Percentiles rank a stretch among this genome's conserved stretches.
Evolutionary conservation across 352 stramenopile species (phyloP).

Genomic region (Phytophthora vignae): DNA sequence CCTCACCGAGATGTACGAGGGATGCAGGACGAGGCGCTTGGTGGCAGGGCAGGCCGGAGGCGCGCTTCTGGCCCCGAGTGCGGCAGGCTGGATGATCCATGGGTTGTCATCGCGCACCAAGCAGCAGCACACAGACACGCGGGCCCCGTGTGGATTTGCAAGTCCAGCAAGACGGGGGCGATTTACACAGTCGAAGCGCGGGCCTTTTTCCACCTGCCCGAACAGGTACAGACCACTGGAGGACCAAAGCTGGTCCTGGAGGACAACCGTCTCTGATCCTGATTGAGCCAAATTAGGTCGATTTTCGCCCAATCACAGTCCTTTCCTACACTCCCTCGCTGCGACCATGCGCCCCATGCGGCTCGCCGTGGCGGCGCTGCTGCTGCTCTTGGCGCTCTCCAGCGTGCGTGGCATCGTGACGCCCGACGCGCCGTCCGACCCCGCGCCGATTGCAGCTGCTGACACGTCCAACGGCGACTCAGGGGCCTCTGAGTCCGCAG

Average conservation of each 20-base stretch:
- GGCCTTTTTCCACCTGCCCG: no score
- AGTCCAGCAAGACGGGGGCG: no score
- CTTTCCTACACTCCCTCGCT: not conserved
- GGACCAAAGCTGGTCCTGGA: not conserved
- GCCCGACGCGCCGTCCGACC: conserved; percentile 15
- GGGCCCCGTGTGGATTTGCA: no score
- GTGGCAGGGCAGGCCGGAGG: no score
- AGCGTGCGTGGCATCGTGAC: conserved; percentile 29
- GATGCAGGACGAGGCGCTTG: no score
- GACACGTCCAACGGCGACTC: not conserved
- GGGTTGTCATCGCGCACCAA: no score
- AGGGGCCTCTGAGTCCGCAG: conserved; percentile 2
- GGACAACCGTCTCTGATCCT: not conserved
- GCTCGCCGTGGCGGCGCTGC: not conserved
- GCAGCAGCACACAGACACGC: no score
- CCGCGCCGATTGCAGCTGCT: not conserved
- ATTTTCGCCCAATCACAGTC: not conserved
- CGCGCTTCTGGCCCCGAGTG: no score
- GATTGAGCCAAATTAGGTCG: not conserved
- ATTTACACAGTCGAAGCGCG: no score
- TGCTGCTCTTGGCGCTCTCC: conserved; percentile 59
- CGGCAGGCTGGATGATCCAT: no score
- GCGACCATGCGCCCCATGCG: not conserved
- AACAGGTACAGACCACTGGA: not conserved
- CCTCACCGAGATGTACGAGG: no score